Base-by-base conservation (phyloP, 1,139 yeast genomes). In the Protomyces pachydermus region DNA sequence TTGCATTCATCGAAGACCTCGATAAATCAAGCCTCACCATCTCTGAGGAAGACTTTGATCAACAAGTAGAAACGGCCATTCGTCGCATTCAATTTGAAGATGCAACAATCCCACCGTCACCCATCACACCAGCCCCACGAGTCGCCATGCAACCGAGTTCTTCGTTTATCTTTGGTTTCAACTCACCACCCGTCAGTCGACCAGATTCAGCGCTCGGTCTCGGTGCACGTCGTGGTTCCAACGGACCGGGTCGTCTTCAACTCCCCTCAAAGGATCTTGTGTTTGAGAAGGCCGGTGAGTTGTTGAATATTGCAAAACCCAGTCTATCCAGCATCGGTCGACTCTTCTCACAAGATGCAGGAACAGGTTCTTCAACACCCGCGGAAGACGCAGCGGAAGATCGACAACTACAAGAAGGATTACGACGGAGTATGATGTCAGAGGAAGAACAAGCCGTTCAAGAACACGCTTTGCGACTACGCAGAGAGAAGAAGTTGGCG, bases 1-100 rank as follows among this genome's bases (percentile, higher is more conserved):
- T 90, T 38, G 81, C 84, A 65, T 91, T 91, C 72, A 82, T 91
- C 32, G 82, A 85, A 66, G 82, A 83, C 25, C 74, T 91, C 56
- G 82, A 80, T 56, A 75, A 77, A 53, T 81, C 82, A 1, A 82
- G 84, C 38, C 76, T 91, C 60, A 84, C 91, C 0, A 83, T 91
- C 2, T 74, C 79, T 2, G 80, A 81, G 58, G 84, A 83, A 64
- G 91, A 86, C 60, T 83, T 82, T 82, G 82, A 80, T 65, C 71
- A 73, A 37, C 28, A 66, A 42, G 56, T 60, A 8, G 61, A 60
- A 53, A 70, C 70, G 32, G 71, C 74, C 67, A 67, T 71, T 14
- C 50, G 18, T 16, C 50, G 58, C 16, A 57, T 65, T 23, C 39
- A 25, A 35, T 42, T 51, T n/a, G 57, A 60, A 34, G 64, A 53